Percentiles rank a stretch among this genome's conserved stretches.
Evolutionary conservation across 1,284 basidiomycete species (phyloP).

Genomic region (Ustilago xerochloae): DNA sequence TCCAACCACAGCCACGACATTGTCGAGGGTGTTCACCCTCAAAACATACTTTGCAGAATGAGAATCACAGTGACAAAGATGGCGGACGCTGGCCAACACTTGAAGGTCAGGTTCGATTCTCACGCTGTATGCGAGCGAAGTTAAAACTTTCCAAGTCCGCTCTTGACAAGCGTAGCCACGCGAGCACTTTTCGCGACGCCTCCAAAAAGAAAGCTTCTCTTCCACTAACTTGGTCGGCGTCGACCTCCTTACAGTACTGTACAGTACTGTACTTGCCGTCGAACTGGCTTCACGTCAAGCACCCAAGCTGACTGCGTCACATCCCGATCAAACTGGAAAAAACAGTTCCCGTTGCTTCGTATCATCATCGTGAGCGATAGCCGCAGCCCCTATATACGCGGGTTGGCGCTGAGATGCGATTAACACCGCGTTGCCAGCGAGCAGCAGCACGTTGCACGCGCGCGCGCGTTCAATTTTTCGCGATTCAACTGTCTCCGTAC

Average conservation of each 20-base stretch:
- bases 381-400: not conserved
- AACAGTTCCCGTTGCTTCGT: not conserved
- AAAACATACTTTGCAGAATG: not conserved
- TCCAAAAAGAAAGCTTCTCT: not conserved
- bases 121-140: not conserved
- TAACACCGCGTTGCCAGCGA: not conserved
- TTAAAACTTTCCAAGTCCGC: not conserved
- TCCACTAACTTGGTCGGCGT: not conserved
- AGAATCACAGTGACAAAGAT: too few species aligned
- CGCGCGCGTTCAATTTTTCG: not conserved
- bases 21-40: not conserved
- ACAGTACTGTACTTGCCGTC: too few species aligned
- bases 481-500: not conserved
- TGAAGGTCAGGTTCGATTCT: too few species aligned
- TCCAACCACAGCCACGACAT: not conserved
- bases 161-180: not conserved
- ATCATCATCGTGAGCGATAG: not conserved
- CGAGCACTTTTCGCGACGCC: too few species aligned
- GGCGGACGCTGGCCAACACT: too few species aligned
- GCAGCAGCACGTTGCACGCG: not conserved
- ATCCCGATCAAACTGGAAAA: too few species aligned
- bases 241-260: too few species aligned
- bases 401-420: not conserved
- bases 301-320: too few species aligned
- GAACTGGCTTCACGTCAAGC: too few species aligned